These are phyloP conservation scores for Myotisia sp. DNA, from an alignment of 2,329 filamentous ascomycete species.

Conservation along the genomic window DNA sequence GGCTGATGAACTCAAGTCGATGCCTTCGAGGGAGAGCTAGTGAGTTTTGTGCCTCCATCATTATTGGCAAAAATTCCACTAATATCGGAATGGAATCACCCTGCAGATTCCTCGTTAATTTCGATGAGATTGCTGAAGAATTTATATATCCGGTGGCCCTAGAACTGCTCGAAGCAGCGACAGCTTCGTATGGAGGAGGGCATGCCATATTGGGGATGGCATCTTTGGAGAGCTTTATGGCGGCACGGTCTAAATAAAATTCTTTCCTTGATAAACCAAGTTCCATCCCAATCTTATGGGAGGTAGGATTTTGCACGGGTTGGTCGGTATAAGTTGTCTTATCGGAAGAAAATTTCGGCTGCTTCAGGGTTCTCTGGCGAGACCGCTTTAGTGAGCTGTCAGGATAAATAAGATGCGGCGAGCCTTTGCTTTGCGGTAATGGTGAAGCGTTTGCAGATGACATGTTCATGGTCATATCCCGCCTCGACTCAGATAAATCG, in stretches of 20 bases:
- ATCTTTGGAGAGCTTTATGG: constrained; percentile 23
- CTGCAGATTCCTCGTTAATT: constrained; percentile 18
- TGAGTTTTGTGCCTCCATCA: constrained; percentile 22
- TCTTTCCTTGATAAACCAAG: constrained; percentile 19
- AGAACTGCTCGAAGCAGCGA: constrained; percentile 30
- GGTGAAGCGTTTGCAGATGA: constrained; percentile 19
- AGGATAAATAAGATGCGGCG: constrained; percentile 20
- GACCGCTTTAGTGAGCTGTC: too few relatives aligned
- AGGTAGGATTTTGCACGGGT: too few relatives aligned
- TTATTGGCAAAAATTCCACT: constrained; percentile 30
- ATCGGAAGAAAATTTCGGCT: too few relatives aligned
- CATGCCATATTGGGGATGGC: constrained; percentile 27
- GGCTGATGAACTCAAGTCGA: constrained; percentile 25
- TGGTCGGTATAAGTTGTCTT: too few relatives aligned
- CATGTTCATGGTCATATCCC: constrained; percentile 32
- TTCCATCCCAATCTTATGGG: too few relatives aligned
- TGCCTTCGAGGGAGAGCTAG: constrained; percentile 17
- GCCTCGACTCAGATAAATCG: constrained; percentile 44
- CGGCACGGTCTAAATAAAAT: constrained; percentile 28
- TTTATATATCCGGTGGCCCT: constrained; percentile 28
- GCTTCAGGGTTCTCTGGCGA: too few relatives aligned
- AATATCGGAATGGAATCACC: constrained; percentile 27
- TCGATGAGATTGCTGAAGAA: constrained; percentile 23
- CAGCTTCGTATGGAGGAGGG: constrained; percentile 30
- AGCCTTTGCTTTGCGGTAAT: too few relatives aligned